Evolutionary conservation across 164 flowering plant genomes (phyloP), one percentile per base, ranked within the genome.

Genomic region (Vitis riparia): DNA sequence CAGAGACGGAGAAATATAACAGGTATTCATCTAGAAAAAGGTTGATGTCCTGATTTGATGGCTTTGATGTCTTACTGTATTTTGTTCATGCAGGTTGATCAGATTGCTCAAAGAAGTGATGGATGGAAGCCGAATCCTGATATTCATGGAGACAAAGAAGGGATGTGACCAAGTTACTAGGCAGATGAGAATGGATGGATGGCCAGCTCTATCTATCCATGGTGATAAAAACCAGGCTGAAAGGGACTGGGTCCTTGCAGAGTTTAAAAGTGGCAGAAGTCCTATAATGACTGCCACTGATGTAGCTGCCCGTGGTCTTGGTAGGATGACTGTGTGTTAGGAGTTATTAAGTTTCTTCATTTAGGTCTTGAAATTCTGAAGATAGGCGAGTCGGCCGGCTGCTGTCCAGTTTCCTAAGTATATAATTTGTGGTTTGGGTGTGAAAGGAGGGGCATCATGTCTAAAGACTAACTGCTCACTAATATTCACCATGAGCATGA

Each of bases 291-390:
- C 86, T 76, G 99, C 99, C 80, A 96, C 98, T 79, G 99, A 96
- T 88, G 99, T 96, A 70, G 99, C 99, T 83, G 99, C 99, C 48
- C 92, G 99, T 80, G 99, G 99, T 82, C 99, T 96, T 87, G 98
- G 99, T 96, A 96, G 97, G 98, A 85, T 85, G 70, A 86, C 55
- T 85, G 85, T 77, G 85, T 85, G 70, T 77, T 85, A 80, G 84
- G 89, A 75, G 68, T 70, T 68, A 64, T 77, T 84, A 73, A 72
- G 68, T 63, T 13, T 72, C 27, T 74, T 69, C 62, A 68, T 77
- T 75, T 79, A 66, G 79, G 74, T 60, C 75, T 72, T 75, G 71
- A 83, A 56, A 67, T 78, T 71, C 63, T 66, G 70, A 77, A 74
- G 61, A 68, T 81, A 81, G 69, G 80, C 72, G 88, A 88, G 98